These are phyloP conservation scores for Globisporangium carolinianum DNA, from an alignment of 352 stramenopile genomes.

Conservation along the genomic window DNA sequence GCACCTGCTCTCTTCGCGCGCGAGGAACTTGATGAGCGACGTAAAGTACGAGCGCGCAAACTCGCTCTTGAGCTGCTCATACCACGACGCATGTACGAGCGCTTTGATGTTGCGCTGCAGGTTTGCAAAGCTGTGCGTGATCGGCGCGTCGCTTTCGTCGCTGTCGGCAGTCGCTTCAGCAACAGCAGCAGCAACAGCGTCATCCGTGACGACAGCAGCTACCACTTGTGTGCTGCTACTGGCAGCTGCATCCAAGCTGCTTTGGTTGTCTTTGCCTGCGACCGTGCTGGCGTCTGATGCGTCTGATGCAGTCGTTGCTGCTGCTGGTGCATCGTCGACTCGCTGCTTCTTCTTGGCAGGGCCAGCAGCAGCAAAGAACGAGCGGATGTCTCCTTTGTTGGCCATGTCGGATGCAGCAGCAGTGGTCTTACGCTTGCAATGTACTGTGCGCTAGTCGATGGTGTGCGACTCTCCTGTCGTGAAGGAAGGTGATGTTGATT, in stretches of 20 bases:
- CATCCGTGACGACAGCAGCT: neutral
- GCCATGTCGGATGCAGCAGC: neutral
- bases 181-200: neutral
- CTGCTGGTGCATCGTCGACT: neutral
- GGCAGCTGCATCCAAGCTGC: too few relatives aligned
- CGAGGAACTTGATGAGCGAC: conserved; percentile 36
- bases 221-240: too few relatives aligned
- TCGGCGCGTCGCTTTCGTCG: conserved; percentile 2
- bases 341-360: conserved; percentile 23
- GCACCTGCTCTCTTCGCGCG: conserved; percentile 36
- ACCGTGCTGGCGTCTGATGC: too few relatives aligned
- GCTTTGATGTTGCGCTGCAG: conserved; percentile 23
- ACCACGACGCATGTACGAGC: conserved; percentile 58
- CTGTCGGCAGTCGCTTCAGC: neutral
- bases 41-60: conserved; percentile 41
- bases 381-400: conserved; percentile 40
- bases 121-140: conserved; percentile 28
- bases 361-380: conserved; percentile 35
- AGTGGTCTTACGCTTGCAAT: too few relatives aligned
- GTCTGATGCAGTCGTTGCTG: too few relatives aligned
- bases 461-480: too few relatives aligned
- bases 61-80: conserved; percentile 41
- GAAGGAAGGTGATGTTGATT: too few relatives aligned
- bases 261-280: too few relatives aligned
- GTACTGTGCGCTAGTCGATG: too few relatives aligned